Evolutionary conservation across 805 yeast genomes (phyloP), one percentile per base, ranked within the genome.

Genomic region (Hanseniaspora singularis): DNA sequence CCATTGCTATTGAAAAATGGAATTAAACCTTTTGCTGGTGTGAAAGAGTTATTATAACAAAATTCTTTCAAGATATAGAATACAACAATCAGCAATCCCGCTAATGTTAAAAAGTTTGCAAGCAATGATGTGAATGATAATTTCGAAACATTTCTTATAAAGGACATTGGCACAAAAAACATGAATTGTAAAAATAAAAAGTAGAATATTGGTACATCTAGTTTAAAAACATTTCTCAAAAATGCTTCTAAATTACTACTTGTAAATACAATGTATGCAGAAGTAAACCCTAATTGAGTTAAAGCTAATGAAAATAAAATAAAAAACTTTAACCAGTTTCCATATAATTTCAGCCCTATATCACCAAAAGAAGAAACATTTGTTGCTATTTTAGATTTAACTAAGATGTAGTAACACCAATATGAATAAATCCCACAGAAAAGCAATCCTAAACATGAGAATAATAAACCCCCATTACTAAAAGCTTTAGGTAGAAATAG

Each of bases 211-310:
- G 70, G 60, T 1, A 70, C 49, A 3, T 69, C 56, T 9, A 40
- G 1, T 33, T 37, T 41, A n/a, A 75, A 65, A 1, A 76, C 68
- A 55, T 76, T 78, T 5, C 56, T 55, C 2, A 74, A 48, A 55
- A 83, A 81, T 0, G 89, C 87, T 33, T 69, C 65, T 26, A 82
- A 55, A 57, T 82, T 83, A 51, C 80, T 81, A 1, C 84, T 75
- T 0, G 89, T 81, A 61, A 83, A 83, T 1, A 83, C 83, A 53
- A 81, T 77, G 59, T 83, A 83, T 0, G 92, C 85, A 14, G 84
- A 84, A 9, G 81, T 81, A 57, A 83, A 83, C 0, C 94, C 94
- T 49, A 83, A 64, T 58, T 83, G 94, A 0, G 89, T 78, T 12
- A 81, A 55, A 11, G 80, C 73, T 46, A 83, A 71, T 1, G 89